Percentiles rank a stretch among this genome's conserved stretches.
These are phyloP conservation scores for Psilocybe azurescens DNA, from an alignment of 768 basidiomycete species.

Conservation along the genomic window DNA sequence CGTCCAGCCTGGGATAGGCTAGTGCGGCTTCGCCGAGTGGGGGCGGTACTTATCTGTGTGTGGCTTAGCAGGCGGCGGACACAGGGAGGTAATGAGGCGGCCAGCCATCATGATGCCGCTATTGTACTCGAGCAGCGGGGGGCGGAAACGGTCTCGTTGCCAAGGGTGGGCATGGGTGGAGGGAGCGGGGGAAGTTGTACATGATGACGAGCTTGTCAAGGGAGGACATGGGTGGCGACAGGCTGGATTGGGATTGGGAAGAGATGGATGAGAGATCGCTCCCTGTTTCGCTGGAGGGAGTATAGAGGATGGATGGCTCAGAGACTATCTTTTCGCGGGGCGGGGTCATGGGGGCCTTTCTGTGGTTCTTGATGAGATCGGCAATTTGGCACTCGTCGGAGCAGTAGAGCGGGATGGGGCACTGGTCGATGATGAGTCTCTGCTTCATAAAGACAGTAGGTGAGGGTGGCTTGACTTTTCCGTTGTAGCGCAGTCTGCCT, in stretches of 20 bases:
- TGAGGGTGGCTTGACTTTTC: constrained; percentile 48
- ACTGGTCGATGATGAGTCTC: constrained; percentile 78
- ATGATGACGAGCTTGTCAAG: constrained; percentile 36
- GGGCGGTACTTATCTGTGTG: constrained; percentile 34
- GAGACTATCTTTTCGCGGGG: constrained; percentile 36
- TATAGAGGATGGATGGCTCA: constrained; percentile 30
- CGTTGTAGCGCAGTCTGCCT: constrained; percentile 63
- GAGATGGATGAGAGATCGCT: constrained; percentile 33
- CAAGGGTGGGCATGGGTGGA: constrained; percentile 50
- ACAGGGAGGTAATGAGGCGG: constrained; percentile 52
- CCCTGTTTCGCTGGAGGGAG: constrained; percentile 30
- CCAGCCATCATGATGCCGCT: constrained; percentile 76
- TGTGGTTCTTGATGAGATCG: constrained; percentile 53
- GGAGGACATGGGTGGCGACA: constrained; percentile 28
- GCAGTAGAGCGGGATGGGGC: constrained; percentile 83
- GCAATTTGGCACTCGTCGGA: constrained; percentile 74
- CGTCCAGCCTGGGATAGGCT: constrained; percentile 69
- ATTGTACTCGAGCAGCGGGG: constrained; percentile 48
- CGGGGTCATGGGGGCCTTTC: constrained; percentile 50
- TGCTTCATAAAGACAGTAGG: constrained; percentile 46
- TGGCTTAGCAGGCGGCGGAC: constrained; percentile 47
- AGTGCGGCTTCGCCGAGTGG: constrained; percentile 41
- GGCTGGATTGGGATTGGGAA: constrained; percentile 14
- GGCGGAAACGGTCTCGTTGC: constrained; percentile 31
- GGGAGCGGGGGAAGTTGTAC: constrained; percentile 59